Base-by-base conservation (phyloP, 768 basidiomycete genomes). In the Rhizopogon sp. region DNA sequence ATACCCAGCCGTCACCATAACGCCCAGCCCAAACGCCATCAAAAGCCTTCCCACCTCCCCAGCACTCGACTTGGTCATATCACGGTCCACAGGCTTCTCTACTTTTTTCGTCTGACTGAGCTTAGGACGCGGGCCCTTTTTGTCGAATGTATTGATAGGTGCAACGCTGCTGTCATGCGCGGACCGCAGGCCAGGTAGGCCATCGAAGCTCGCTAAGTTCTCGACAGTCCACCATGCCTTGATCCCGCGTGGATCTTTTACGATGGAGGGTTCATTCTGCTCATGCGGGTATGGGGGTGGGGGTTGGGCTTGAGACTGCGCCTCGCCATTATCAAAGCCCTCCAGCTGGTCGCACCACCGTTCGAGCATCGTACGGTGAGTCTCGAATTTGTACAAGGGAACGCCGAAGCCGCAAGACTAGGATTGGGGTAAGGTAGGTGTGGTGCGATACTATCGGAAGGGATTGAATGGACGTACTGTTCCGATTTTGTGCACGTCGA, bases 351-450 rank as follows among this genome's bases (percentile, higher is more conserved):
- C 70, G 31, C 74, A 74, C 66, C 67, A 79, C 29, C 77, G 72
- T 41, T 78, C 70, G 14, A 84, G 78, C 8, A 74, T 74, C 2
- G 74, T 77, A 25, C 87, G 82, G 53, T 85, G 80, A 4, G 73
- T 70, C 40, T 79, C 67, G 69, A 80, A 88, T 42, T 75, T 71
- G 64, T 80, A 87, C 60, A 76, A 77, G 2, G 87, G 86, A 25
- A 87, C 78, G 0, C 78, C 77, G 59, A 76, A 87, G 20, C 87
- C 85, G 59, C 85, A 88, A 2, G 85, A 85, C 87, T 87, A 57
- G 25, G 3, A 25, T 9, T 17, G n/a, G 16, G 4, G 25, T 25
- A 9, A 39, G 39, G 8, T 25, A 33, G 8, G 40, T 13, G 37
- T 46, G 3, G 13, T 16, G 17, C 3, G n/a, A 31, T 3, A 16